Evolutionary conservation across 352 stramenopile genomes (phyloP).

Genomic region (Phytophthora fragariaefolia): DNA sequence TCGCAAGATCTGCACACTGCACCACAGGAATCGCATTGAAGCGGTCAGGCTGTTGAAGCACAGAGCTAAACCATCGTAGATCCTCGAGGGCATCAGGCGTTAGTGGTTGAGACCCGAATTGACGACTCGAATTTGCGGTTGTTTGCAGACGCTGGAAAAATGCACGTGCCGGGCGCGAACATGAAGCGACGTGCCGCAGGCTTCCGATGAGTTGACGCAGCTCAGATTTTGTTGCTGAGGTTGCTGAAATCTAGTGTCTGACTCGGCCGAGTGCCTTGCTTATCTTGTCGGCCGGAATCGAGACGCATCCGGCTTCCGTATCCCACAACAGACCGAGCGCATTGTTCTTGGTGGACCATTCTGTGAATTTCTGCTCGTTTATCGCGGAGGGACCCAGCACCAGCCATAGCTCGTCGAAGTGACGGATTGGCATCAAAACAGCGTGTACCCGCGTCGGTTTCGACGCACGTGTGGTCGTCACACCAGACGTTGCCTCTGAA

Average conservation of each 20-base stretch:
- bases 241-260: background rate
- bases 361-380: background rate
- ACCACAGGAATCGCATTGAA: background rate
- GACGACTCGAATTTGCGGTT: background rate
- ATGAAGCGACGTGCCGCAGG: background rate
- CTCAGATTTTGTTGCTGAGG: background rate
- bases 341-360: no score
- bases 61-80: background rate
- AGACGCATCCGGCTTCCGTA: no score
- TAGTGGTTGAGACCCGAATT: background rate
- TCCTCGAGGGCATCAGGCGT: background rate
- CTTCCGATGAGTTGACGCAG: no score
- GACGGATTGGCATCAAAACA: background rate
- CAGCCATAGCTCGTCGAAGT: background rate
- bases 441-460: background rate
- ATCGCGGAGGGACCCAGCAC: background rate
- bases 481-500: background rate
- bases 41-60: background rate
- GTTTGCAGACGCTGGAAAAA: background rate
- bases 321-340: no score
- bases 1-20: background rate
- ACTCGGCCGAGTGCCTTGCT: no score
- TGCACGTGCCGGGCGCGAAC: background rate
- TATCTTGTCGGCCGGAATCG: no score
- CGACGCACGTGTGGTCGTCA: background rate